Evolutionary conservation across 2,329 filamentous ascomycete genomes (phyloP).

Genomic region (Botrytis sinoallii): DNA sequence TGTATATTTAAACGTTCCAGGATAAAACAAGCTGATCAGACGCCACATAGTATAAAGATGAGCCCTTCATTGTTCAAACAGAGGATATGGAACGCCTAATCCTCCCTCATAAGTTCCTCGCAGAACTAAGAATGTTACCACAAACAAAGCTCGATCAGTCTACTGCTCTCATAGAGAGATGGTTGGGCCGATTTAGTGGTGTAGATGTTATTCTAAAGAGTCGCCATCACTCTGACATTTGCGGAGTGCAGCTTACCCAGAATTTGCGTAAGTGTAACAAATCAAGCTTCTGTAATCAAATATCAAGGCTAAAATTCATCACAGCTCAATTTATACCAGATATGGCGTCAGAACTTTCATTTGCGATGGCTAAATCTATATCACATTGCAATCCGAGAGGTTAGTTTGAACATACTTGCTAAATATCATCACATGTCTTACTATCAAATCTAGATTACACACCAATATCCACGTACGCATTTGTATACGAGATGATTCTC

Average conservation of each 20-base stretch:
- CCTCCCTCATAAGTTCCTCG: not conserved
- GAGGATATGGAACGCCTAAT: slow-evolving; percentile 3
- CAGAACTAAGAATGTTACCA: slow-evolving; percentile 2
- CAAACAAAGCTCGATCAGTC: slow-evolving; percentile 12
- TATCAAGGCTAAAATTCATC: not conserved
- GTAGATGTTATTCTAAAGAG: slow-evolving; percentile 6
- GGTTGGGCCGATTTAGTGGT: slow-evolving; percentile 1
- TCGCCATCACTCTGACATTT: slow-evolving; percentile 11
- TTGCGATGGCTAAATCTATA: not conserved
- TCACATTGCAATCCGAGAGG: not conserved
- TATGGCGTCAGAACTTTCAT: slow-evolving; percentile 6
- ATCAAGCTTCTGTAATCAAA: not conserved
- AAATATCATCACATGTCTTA: not conserved
- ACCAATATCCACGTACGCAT: not conserved
- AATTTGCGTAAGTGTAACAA: not conserved
- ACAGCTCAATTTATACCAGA: not conserved
- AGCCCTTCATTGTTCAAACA: not conserved
- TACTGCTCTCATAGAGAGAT: slow-evolving; percentile 10
- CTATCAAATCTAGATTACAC: not conserved
- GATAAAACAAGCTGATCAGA: not conserved
- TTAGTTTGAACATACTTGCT: not conserved
- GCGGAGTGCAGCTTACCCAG: slow-evolving; percentile 12
- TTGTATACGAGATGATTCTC: not conserved
- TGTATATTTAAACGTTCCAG: not conserved
- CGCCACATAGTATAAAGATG: not conserved